A percentile compares a stretch with the other conserved stretches of the same genome.
phyloP scores from a whole-genome alignment of 345 rosid species.

The Citrus sp. region DNA sequence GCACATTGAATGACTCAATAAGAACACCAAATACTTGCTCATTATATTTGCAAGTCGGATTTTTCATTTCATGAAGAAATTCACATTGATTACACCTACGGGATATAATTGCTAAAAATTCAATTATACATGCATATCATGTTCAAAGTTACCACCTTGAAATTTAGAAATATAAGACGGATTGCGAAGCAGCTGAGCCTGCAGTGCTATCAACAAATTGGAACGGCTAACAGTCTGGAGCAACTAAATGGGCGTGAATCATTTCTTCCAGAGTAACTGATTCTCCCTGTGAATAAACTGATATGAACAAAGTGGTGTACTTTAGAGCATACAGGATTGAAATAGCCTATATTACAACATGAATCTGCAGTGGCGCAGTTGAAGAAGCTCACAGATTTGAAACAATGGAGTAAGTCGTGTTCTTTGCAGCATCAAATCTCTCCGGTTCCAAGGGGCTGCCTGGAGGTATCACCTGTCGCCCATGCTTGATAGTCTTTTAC shows the following conservation, averaged over 20 bases:
- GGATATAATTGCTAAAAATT: neutral
- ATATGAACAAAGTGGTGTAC: neutral
- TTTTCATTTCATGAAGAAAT: neutral
- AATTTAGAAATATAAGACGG: neutral
- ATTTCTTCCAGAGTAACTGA: neutral
- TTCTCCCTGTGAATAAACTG: neutral
- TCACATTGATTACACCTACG: neutral
- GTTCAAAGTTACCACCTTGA: neutral
- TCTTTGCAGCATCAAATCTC: slow-evolving; percentile 47
- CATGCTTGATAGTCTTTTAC: slow-evolving; percentile 87
- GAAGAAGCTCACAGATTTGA: neutral
- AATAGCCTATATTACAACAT: neutral
- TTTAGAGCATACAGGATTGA: neutral
- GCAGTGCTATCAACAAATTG: neutral
- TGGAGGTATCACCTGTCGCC: slow-evolving; percentile 84
- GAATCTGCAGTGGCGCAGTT: neutral
- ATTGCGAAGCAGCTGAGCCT: neutral
- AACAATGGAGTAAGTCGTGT: neutral
- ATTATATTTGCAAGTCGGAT: neutral
- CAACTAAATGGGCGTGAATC: neutral
- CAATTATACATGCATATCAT: neutral
- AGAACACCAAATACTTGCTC: neutral
- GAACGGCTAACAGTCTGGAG: neutral
- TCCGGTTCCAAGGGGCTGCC: slow-evolving; percentile 92
- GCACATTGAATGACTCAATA: neutral